Base-by-base conservation (phyloP, 345 rosid species). In the Dipteronia sinensis region DNA sequence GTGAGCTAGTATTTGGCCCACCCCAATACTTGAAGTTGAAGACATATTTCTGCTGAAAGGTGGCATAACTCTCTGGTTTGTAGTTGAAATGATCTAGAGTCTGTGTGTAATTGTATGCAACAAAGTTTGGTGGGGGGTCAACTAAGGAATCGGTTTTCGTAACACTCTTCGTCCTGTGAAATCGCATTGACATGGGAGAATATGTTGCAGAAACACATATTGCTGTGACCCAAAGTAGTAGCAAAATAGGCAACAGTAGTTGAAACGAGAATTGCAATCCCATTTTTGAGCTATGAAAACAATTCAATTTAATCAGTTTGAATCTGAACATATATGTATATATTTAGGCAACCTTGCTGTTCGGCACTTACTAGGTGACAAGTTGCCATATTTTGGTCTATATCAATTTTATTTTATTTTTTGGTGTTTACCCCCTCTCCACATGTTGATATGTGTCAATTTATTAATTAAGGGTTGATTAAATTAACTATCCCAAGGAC, bases 51-150 rank as follows among this genome's bases (percentile, higher is more conserved):
- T 79, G 78, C 12, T 76, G 80, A 65, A 83, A 83, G 12, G 80
- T 83, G 8, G 71, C 77, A 44, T 82, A 79, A 46, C 82, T 79
- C 78, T 79, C 85, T 0, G 82, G 80, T 20, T 56, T 62, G n/a
- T 79, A 79, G 62, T 83, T 83, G 69, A 83, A 83, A 73, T 83
- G 85, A 67, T 83, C 82, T 5, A 79, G 71, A 17, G 80, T 83
- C 16, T 83, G 80, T 0, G 73, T 11, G 69, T 79, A 79, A 53
- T 72, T 67, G 23, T 83, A 67, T 6, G 55, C n/a, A 53, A 76
- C 47, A 42, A 79, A 79, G 4, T 79, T 76, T 20, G 69, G 27
- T 15, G 80, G 77, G 34, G 74, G 82, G 15, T 64, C 68, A 16
- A 7, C 10, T 5, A 22, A n/a, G 19, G 3, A 10, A 38, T n/a